These are phyloP conservation scores for Chenopodium formosanum DNA, from an alignment of 148 eudicot genomes.

Conservation along the genomic window DNA sequence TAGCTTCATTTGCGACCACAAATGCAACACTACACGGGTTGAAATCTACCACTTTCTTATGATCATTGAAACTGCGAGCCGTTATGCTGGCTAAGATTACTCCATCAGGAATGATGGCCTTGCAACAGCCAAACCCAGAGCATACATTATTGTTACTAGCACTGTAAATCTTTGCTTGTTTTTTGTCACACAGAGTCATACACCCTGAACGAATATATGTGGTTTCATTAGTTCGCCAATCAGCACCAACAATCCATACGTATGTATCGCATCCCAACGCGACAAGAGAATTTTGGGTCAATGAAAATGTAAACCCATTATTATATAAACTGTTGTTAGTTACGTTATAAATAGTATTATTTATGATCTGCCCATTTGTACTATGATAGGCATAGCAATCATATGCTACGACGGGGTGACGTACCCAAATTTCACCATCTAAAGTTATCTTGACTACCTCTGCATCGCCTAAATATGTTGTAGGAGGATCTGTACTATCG, in stretches of 20 bases:
- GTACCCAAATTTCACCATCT: too few species aligned
- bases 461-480: too few species aligned
- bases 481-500: too few species aligned
- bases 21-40: constrained; percentile 12
- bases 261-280: not conserved
- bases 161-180: not conserved
- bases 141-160: not conserved
- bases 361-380: too few species aligned
- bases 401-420: too few species aligned
- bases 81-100: not conserved
- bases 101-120: constrained; percentile 17
- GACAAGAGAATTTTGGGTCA: constrained; percentile 1
- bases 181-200: constrained; percentile 8
- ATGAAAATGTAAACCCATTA: too few species aligned
- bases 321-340: too few species aligned
- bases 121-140: constrained; percentile 20
- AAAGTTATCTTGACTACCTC: too few species aligned
- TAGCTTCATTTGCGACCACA: constrained; percentile 10
- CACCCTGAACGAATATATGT: constrained; percentile 18
- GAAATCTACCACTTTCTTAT: not conserved
- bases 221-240: not conserved
- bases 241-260: constrained; percentile 10
- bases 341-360: too few species aligned
- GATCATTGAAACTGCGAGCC: not conserved
- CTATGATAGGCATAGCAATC: too few species aligned